Conservation (phyloP, 495 filamentous ascomycete species). For the Xylaria cubensis region DNA sequence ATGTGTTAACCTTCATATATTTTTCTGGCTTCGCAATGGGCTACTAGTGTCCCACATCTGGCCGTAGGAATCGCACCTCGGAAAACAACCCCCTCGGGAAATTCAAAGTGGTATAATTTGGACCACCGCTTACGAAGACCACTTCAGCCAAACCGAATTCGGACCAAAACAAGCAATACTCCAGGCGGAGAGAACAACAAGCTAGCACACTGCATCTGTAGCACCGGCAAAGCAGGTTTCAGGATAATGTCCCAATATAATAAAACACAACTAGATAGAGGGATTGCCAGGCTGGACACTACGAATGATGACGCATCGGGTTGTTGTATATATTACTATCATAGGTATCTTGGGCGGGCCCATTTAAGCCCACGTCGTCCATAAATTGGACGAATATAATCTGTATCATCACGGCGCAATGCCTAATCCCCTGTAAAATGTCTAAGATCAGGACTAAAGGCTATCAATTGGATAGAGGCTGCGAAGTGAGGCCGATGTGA, state of each 20-base stretch:
- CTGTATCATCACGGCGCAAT: background rate
- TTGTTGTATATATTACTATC: conserved; percentile 18
- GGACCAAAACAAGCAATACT: background rate
- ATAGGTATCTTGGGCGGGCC: conserved; percentile 11
- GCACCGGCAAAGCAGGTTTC: background rate
- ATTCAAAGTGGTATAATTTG: background rate
- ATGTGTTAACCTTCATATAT: background rate
- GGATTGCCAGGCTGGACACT: background rate
- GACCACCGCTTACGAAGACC: background rate
- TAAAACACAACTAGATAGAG: background rate
- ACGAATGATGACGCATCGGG: conserved; percentile 11
- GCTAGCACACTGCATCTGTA: background rate
- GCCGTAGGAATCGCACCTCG: background rate
- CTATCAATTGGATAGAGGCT: background rate
- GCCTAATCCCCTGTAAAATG: too few species aligned
- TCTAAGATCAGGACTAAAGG: background rate
- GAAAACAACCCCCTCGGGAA: background rate
- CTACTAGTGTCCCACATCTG: background rate
- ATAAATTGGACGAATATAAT: conserved; percentile 12
- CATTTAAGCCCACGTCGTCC: background rate
- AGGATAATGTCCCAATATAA: background rate
- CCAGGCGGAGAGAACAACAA: background rate
- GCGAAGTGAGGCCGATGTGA: background rate
- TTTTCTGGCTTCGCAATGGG: background rate
- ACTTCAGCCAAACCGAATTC: background rate